phyloP scores from a whole-genome alignment of 2,329 filamentous ascomycete species.

The Fusarium dimerum region DNA sequence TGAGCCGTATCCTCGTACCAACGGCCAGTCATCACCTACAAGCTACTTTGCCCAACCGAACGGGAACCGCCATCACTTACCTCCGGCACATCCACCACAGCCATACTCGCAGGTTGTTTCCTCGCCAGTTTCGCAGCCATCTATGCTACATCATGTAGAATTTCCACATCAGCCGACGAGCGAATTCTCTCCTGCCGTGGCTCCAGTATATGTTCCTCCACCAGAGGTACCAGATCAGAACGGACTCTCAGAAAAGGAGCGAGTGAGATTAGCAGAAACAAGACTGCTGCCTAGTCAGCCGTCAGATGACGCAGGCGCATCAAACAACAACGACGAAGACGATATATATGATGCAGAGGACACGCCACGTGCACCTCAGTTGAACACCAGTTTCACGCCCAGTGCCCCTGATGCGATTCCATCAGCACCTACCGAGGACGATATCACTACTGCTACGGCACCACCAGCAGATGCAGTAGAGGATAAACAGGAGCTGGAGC shows the following conservation, averaged over 20 bases:
- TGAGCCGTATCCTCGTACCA: constrained; percentile 15
- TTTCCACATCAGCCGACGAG: constrained; percentile 12
- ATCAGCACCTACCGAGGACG: constrained; percentile 49
- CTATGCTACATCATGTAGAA: constrained; percentile 12
- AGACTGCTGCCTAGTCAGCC: constrained; percentile 80
- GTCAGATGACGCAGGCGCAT: constrained; percentile 31
- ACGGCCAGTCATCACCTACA: constrained; percentile 18
- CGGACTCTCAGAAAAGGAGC: constrained; percentile 77
- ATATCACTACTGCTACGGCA: constrained; percentile 35
- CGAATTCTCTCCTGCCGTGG: constrained; percentile 19
- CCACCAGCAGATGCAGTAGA: constrained; percentile 46
- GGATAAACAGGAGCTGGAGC: constrained; percentile 80
- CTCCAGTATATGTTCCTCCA: constrained; percentile 57
- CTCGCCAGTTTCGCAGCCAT: constrained; percentile 13
- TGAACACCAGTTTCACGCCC: constrained; percentile 11
- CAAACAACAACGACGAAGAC: constrained; percentile 44
- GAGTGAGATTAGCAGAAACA: constrained; percentile 74
- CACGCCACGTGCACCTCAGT: constrained; percentile 29
- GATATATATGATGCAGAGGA: constrained; percentile 51
- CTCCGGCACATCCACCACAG: constrained; percentile 22
- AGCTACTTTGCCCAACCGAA: constrained; percentile 36
- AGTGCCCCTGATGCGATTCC: constrained; percentile 30
- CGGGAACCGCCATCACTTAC: constrained; percentile 40
- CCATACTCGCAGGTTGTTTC: constrained; percentile 37
- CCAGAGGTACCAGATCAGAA: constrained; percentile 62